A percentile compares a stretch with the other conserved stretches of the same genome.
Evolutionary conservation across 2,329 filamentous ascomycete species (phyloP).

Genomic region (Diaporthe amygdali): DNA sequence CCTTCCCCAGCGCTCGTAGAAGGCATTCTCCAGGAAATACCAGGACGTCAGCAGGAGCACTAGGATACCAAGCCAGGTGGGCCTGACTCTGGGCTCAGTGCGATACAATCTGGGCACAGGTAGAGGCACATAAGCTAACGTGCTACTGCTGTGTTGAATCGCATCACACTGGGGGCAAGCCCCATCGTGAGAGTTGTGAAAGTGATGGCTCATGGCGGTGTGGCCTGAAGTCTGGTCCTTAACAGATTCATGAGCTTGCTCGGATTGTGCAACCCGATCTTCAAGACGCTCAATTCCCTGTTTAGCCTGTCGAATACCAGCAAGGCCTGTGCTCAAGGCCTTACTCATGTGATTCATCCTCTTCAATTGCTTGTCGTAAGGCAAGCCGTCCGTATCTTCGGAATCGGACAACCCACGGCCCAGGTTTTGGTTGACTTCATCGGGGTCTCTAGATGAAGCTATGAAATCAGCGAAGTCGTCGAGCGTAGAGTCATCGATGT

Average conservation of each 20-base stretch:
- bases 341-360: constrained; percentile 57
- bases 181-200: neutral
- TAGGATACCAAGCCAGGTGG: constrained; percentile 54
- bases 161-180: constrained; percentile 7
- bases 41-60: constrained; percentile 53
- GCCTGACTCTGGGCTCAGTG: constrained; percentile 47
- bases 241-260: constrained; percentile 25
- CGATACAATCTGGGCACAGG: constrained; percentile 54
- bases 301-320: constrained; percentile 59
- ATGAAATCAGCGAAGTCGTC: constrained; percentile 62
- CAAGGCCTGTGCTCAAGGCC: constrained; percentile 54
- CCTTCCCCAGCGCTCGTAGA: constrained; percentile 57
- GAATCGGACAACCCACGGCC: constrained; percentile 22
- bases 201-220: neutral
- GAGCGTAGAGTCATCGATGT: constrained; percentile 65
- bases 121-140: constrained; percentile 45
- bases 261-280: constrained; percentile 50
- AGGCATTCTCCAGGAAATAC: constrained; percentile 58
- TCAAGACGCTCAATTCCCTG: constrained; percentile 64
- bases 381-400: constrained; percentile 25
- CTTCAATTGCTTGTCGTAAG: constrained; percentile 47
- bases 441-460: constrained; percentile 33
- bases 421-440: constrained; percentile 34
- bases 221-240: neutral
- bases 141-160: constrained; percentile 17